Conservation (phyloP, 2,329 filamentous ascomycete genomes). For the Pseudogymnoascus destructans region DNA sequence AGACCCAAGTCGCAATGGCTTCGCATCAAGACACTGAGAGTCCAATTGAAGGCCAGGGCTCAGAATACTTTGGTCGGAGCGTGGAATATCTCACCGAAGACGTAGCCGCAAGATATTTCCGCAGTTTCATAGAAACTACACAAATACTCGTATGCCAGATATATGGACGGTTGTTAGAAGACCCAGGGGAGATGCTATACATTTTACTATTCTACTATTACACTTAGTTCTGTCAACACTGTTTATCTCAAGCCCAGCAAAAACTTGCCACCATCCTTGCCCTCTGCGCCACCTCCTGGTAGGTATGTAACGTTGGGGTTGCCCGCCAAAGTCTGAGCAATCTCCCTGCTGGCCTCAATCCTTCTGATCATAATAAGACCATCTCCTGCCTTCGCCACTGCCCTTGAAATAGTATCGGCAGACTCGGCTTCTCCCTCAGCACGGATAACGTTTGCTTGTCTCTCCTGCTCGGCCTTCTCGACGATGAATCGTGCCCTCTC, state of each 20-base stretch:
- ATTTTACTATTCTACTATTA: constrained; percentile 6
- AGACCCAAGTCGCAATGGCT: neutral
- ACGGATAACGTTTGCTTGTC: constrained; percentile 95
- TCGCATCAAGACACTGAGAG: neutral
- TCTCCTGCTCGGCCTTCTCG: constrained; percentile 96
- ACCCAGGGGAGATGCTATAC: constrained; percentile 5
- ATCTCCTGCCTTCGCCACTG: constrained; percentile 84
- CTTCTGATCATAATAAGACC: constrained; percentile 90
- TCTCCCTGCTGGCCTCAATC: constrained; percentile 94
- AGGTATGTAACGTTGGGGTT: constrained; percentile 97
- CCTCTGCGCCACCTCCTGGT: constrained; percentile 59
- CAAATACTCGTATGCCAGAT: neutral
- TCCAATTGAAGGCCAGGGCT: neutral
- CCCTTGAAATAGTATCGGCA: constrained; percentile 88
- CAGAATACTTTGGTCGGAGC: neutral
- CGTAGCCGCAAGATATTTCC: neutral
- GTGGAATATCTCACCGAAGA: neutral
- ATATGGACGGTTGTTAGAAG: neutral
- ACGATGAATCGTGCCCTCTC: constrained; percentile 96
- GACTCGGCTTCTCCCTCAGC: constrained; percentile 96
- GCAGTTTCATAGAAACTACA: neutral
- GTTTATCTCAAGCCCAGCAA: constrained; percentile 48
- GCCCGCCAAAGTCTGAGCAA: constrained; percentile 72
- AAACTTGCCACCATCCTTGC: constrained; percentile 42
- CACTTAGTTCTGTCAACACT: constrained; percentile 3